Evolutionary conservation across 2,329 filamentous ascomycete genomes (phyloP).

Genomic region (Hymenoscyphus occultus): DNA sequence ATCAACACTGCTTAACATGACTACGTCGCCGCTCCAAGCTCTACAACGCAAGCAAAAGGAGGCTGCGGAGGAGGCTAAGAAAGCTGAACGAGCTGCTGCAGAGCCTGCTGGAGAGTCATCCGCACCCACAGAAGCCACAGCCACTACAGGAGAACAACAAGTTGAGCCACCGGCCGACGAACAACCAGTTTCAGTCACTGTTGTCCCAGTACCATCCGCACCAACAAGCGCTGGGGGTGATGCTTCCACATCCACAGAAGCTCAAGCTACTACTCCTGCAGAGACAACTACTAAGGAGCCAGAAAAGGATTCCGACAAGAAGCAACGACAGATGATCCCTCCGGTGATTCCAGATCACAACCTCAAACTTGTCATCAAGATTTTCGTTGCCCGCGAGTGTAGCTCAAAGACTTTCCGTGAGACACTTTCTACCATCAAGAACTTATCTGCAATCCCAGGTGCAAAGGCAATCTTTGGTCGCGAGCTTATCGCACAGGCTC

Average conservation of each 20-base stretch:
- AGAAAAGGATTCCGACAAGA: constrained; percentile 35
- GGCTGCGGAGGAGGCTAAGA: constrained; percentile 52
- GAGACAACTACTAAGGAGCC: constrained; percentile 27
- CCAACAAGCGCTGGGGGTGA: constrained; percentile 21
- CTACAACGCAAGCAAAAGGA: constrained; percentile 83
- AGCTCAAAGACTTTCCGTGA: constrained; percentile 98
- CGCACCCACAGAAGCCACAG: background rate
- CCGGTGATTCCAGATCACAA: constrained; percentile 87
- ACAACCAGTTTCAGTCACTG: constrained; percentile 9
- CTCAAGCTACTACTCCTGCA: constrained; percentile 22
- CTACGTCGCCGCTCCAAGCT: constrained; percentile 80
- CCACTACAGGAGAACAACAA: constrained; percentile 17
- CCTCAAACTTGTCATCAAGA: constrained; percentile 89
- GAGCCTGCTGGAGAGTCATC: constrained; percentile 22
- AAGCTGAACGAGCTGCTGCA: constrained; percentile 29
- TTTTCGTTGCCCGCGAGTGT: constrained; percentile 93
- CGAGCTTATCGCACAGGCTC: constrained; percentile 85
- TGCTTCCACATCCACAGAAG: constrained; percentile 24
- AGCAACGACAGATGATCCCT: constrained; percentile 60
- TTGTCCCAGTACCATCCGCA: constrained; percentile 13
- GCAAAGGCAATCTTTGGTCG: constrained; percentile 90
- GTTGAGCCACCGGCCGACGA: constrained; percentile 16
- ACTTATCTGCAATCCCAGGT: constrained; percentile 86
- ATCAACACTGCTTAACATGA: constrained; percentile 79
- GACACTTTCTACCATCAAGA: constrained; percentile 97